Evolutionary conservation across 1,284 basidiomycete species (phyloP), one percentile per base, ranked within the genome.

Genomic region (Amylostereum chailletii): DNA sequence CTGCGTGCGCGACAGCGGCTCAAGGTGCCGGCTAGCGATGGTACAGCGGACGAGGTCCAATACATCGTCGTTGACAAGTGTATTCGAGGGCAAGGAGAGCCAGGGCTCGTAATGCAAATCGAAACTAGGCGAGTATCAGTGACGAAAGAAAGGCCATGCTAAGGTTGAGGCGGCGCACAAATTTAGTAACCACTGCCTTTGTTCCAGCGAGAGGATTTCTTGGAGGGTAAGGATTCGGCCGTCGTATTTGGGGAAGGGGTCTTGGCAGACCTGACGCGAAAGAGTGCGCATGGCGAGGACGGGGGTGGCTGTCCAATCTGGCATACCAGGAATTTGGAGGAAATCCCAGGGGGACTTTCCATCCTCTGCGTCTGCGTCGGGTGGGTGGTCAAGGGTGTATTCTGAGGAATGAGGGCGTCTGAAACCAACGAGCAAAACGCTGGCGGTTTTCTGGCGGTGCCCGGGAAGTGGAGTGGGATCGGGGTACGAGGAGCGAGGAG

Each of bases 91-190:
- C 10, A 71, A 53, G 48, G 61, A 62, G 7, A 74, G 48, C 71
- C 71, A 74, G 27, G 72, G 72, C 9, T 54, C 61, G 49, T 75
- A 74, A 11, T 64, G 63, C 40, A 62, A 60, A 42, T 75, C 69
- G 48, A 74, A 73, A 46, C 73, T 73, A 43, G 11, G 7, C 9
- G 19, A n/a, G 11, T 42, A 45, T 49, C 19, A 54, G 47, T 34
- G 5, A 26, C 3, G 3, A 19, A 26, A n/a, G 11, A 45, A 31
- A 9, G 42, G 26, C 8, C 32, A 30, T 7, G 19, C 10, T 9
- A 7, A 10, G n/a, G 42, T 27, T 10, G n/a, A 30, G 42, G 30
- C 4, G 9, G 52, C 70, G 7, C 45, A 75, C 71, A 69, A 64
- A 40, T 67, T 61, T 30, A 70, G 58, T 27, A 73, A 60, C 36